Evolutionary conservation across 306 rosid genomes (phyloP), one percentile per base, ranked within the genome.

Genomic region (Acacia melanoxylon): DNA sequence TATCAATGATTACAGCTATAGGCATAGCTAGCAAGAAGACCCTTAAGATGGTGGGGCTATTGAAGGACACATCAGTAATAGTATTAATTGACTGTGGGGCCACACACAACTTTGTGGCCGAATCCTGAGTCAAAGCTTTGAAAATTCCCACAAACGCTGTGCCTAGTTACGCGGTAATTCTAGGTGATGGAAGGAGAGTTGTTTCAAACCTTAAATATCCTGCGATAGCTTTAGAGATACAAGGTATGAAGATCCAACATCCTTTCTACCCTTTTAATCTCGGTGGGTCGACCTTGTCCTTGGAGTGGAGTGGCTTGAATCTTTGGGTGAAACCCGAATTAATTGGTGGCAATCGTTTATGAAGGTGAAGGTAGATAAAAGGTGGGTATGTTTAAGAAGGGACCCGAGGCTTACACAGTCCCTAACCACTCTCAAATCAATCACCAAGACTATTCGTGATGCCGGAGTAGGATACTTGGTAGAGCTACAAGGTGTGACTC

Each of bases 1-100:
- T 61, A 4, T 61, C 35, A 0, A 1, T 25, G 2, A 12, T 17
- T 0, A 25, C 9, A 0, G 6, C 31, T 0, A 3, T 25, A 0
- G 35, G 8, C 0, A 0, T 61, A 0, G 4, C 3, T 4, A 9
- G 35, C 1, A 4, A 61, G 0, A 25, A 5, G 3, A 61, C 17
- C 0, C 1, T 61, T 0, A 61, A 25, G 6, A 3, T 61, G 67
- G 5, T 5, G 1, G 17, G 67, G 19, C 0, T 0, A 0, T 0
- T 7, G 0, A 0, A 0, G 0, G 8, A 7, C 0, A 1, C 1
- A 0, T 16, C 1, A 0, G 16, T 22, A 3, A 1, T 25, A 0
- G 35, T 61, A 0, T 2, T 61, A 0, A 22, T 61, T 1, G 9
- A 61, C 1, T 10, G 37, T 10, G 67, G 67, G 5, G 67, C 67